Evolutionary conservation across 2,329 filamentous ascomycete species (phyloP), one percentile per base, ranked within the genome.

Genomic region (Beauveria bassiana): DNA sequence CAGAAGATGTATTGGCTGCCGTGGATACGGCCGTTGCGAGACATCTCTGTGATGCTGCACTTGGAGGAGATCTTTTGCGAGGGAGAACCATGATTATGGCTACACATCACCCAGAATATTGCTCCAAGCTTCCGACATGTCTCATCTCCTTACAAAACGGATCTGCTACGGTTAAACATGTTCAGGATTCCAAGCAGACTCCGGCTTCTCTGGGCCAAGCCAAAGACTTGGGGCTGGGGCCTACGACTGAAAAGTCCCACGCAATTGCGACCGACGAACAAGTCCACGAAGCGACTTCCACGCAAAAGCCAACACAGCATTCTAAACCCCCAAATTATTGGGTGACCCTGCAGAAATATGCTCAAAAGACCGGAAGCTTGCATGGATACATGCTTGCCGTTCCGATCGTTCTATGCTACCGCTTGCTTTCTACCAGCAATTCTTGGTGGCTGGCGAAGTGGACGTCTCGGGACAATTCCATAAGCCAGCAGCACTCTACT

Each of bases 1-100:
- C 91, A 61, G 89, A 92, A 70, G 89, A 92, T 68, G 87, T 91
- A 26, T 89, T 92, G 71, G 88, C 85, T 67, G 84, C 88, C 3
- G 82, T 91, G 16, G 89, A 92, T 70, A 85, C 87, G 2, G 86
- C 90, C 68, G 52, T 61, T 28, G 62, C 58, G 18, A 61, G 51
- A 43, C 46, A 49, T 20, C 43, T 63, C 34, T 61, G 54, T 42
- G 52, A 57, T 24, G 20, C 49, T 31, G 59, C 59, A 3, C 40
- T 63, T 9, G 22, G 22, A n/a, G 62, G 62, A 5, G 20, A 54
- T n/a, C 56, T 65, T 16, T 24, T 58, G 2, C 34, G 28, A 24
- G 64, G 60, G 6, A 64, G 64, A 16, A 65, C 62, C 16, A 51
- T 58, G n/a, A 64, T 65, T 24, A n/a, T 65, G 16, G 59, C 63